A percentile compares a stretch with the other conserved stretches of the same genome.
Evolutionary conservation across 2,329 filamentous ascomycete genomes (phyloP).

Genomic region (Zymoseptoria pseudotritici): DNA sequence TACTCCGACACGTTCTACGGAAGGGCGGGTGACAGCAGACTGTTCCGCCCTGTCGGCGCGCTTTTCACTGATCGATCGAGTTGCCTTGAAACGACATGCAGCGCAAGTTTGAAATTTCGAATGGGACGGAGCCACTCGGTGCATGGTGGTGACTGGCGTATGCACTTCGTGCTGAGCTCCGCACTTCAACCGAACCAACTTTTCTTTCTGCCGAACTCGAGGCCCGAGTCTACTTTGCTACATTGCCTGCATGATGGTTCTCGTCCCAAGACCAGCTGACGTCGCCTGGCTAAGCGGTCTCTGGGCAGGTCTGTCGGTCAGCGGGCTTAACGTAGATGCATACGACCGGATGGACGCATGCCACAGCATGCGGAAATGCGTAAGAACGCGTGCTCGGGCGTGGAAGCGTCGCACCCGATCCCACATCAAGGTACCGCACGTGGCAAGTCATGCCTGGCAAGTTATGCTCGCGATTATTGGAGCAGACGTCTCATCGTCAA

Average conservation of each 20-base stretch:
- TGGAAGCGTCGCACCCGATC: not conserved
- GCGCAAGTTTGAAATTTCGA: not conserved
- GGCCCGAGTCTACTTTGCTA: not conserved
- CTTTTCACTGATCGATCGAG: not conserved
- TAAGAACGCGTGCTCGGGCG: not conserved
- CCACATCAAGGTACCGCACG: not conserved
- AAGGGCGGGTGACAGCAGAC: not conserved
- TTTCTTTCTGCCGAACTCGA: not conserved
- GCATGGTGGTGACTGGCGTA: not conserved
- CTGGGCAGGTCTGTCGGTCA: not conserved
- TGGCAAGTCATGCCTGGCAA: not conserved
- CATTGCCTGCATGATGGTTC: not conserved
- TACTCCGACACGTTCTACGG: not conserved
- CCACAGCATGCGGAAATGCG: not conserved
- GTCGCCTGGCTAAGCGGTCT: not conserved
- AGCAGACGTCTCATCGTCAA: not conserved
- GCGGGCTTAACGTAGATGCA: not conserved
- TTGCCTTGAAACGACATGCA: not conserved
- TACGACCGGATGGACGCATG: not conserved
- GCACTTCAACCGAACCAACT: not conserved
- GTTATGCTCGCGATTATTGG: not conserved
- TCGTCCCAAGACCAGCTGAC: not conserved
- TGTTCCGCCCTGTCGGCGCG: not conserved
- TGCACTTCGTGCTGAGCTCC: not conserved
- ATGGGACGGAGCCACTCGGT: not conserved